Evolutionary conservation across 2,329 filamentous ascomycete species (phyloP).

Genomic region (Aspergillus udagawae): DNA sequence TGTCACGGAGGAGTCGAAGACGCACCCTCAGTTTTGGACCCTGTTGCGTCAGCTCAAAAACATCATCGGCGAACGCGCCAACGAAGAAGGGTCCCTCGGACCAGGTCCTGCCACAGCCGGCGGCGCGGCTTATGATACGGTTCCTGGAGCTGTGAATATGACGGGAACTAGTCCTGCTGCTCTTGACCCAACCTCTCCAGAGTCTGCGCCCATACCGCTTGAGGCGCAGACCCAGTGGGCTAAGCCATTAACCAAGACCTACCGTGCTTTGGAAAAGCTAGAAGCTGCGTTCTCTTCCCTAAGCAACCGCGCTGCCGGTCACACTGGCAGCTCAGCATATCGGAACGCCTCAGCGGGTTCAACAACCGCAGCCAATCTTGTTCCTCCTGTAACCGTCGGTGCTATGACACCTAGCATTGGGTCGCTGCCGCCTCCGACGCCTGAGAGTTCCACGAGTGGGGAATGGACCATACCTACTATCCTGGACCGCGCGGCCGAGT

Average conservation of each 20-base stretch:
- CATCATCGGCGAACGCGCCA: conserved; percentile 43
- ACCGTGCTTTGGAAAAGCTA: conserved; percentile 44
- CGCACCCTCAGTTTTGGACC: conserved; percentile 35
- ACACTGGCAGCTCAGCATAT: conserved; percentile 16
- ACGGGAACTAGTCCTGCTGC: conserved; percentile 22
- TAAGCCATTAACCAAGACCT: conserved; percentile 43
- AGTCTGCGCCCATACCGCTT: conserved; percentile 22
- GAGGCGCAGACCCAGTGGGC: conserved; percentile 44
- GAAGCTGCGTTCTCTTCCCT: conserved; percentile 36
- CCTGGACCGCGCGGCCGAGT: conserved; percentile 45
- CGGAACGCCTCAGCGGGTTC: conserved; percentile 14
- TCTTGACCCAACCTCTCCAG: conserved; percentile 24
- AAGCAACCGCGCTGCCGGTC: conserved; percentile 13
- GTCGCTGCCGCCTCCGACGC: conserved; percentile 43
- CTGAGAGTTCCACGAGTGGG: conserved; percentile 44
- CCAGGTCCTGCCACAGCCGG: conserved; percentile 9
- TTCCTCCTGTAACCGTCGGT: conserved; percentile 15
- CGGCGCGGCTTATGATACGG: conserved; percentile 18
- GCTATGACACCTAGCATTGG: conserved; percentile 31
- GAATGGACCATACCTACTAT: conserved; percentile 46
- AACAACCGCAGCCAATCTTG: conserved; percentile 10
- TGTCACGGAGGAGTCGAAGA: conserved; percentile 43
- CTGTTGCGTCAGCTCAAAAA: conserved; percentile 40
- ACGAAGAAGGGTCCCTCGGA: conserved; percentile 29
- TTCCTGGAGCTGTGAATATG: conserved; percentile 20